Evolutionary conservation across 805 yeast species (phyloP), one percentile per base, ranked within the genome.

Genomic region (Yamadazyma takamatsuzukensis): DNA sequence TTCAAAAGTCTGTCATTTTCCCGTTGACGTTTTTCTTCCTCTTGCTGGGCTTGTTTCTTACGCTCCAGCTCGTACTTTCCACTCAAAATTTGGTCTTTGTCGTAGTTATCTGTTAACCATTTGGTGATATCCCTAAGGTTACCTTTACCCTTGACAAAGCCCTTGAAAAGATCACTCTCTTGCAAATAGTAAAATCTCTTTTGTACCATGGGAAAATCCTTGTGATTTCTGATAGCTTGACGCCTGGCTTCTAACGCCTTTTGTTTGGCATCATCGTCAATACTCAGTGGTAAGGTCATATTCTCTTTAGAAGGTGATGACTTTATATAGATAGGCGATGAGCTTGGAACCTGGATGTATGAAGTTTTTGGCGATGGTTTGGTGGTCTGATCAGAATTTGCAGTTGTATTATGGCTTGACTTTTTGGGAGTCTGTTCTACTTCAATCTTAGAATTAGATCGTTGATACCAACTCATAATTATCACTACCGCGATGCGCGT

Each of bases 141-240:
- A 5, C 71, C 71, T 43, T 56, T 63, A 4, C 68, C 69, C 36
- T 61, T 63, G 15, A 63, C 64, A 45, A 66, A 63, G 4, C 65
- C 70, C 34, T 59, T 58, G 44, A 64, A 58, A 21, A 67, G 48
- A 34, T 61, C 70, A 27, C 62, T 54, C 36, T 66, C 71, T n/a
- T 47, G 50, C 18, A 67, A 47, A 35, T 67, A 67, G 41, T 51
- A 50, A 47, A 64, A 66, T 27, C 59, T 43, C 33, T 54, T 54
- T 17, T 54, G 39, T 17, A 66, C 54, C 42, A 64, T 49, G 24
- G 62, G 62, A 48, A 61, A 66, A 49, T 62, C 60, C 32, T 52
- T 54, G 43, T 66, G 70, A 22, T 52, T 49, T 46, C 67, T 48
- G 21, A 61, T 53, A 16, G 59, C 58, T 39, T 61, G 64, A 31